Base-by-base conservation (phyloP, 139 green algal species). In the Chara braunii region DNA sequence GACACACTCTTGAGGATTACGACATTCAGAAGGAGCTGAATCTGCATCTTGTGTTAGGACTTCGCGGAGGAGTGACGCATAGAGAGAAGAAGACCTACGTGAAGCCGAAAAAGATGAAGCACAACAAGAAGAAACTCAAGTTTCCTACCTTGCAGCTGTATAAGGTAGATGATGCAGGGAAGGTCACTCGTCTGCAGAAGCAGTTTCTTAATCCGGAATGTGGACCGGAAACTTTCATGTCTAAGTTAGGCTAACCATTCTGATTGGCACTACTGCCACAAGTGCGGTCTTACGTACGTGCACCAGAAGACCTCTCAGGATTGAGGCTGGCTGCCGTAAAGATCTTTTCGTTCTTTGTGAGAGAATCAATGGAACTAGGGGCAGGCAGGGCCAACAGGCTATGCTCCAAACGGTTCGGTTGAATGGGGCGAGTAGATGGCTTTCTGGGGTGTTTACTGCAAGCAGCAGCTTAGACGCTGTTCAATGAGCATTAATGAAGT, bases 51-150 rank as follows among this genome's bases (percentile, higher is more conserved):
- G 76, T 84, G 60, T 59, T 84, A 22, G 70, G 78, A 22, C 59
- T 85, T 30, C 59, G 69, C 48, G 90, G 92, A 83, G 92, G 92
- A 78, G 92, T 77, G 67, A 98, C 96, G 90, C 96, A 98, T 88
- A 79, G 92, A 70, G 96, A 98, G 85, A 98, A 98, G 86, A 98
- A 98, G 90, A 92, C 81, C 23, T 98, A 97, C 90, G 95, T 91
- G 81, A 98, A 97, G 87, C 92, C 92, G 72, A 98, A 98, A 89
- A 98, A 98, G 92, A 77, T 87, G 71, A 97, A 97, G 90, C 92
- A 98, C 87, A 94, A 94, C 88, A 90, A 95, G 87, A 95, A 96
- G 85, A 95, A 96, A 86, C 86, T 95, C 59, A 95, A 92, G 80
- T 81, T 94, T n/a, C 67, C 81, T 28, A 80, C 90, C 66, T 74